These are phyloP conservation scores for Albifimbria verrucaria DNA, from an alignment of 2,329 filamentous ascomycete genomes.

Conservation along the genomic window DNA sequence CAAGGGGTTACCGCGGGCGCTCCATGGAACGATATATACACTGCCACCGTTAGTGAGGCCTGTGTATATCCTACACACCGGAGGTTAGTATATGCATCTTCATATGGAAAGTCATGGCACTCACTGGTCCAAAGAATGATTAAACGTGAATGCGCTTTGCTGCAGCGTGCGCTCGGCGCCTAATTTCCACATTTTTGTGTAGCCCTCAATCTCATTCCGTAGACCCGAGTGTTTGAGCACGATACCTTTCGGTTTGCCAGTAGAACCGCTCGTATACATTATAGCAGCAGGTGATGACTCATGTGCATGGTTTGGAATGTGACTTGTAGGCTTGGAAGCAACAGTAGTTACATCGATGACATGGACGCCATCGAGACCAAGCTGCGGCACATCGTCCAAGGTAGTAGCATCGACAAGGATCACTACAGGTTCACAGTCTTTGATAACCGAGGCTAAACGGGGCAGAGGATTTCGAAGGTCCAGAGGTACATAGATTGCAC, in stretches of 20 bases:
- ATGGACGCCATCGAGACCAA: background rate
- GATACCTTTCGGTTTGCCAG: conserved; percentile 38
- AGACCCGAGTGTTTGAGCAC: conserved; percentile 23
- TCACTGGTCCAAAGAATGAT: conserved; percentile 34
- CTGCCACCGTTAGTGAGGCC: conserved; percentile 30
- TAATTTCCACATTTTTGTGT: conserved; percentile 12
- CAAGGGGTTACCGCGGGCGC: conserved; percentile 25
- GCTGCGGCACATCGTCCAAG: background rate
- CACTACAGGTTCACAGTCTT: conserved; percentile 16
- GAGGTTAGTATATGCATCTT: too few species aligned
- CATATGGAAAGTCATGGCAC: too few species aligned
- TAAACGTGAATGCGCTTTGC: conserved; percentile 34
- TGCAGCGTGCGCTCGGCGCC: conserved; percentile 25
- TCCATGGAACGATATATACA: conserved; percentile 26
- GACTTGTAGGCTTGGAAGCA: background rate
- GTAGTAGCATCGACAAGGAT: conserved; percentile 18
- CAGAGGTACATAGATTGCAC: conserved; percentile 34
- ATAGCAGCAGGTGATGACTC: conserved; percentile 16
- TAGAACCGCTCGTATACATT: conserved; percentile 27
- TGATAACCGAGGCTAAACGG: conserved; percentile 26
- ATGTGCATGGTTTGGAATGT: conserved; percentile 2
- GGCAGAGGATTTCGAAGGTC: conserved; percentile 28
- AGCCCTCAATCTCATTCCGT: conserved; percentile 19
- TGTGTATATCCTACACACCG: conserved; percentile 26
- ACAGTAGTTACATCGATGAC: conserved; percentile 4